phyloP scores from a whole-genome alignment of 305 asterid species.

The Ilex paraguariensis region DNA sequence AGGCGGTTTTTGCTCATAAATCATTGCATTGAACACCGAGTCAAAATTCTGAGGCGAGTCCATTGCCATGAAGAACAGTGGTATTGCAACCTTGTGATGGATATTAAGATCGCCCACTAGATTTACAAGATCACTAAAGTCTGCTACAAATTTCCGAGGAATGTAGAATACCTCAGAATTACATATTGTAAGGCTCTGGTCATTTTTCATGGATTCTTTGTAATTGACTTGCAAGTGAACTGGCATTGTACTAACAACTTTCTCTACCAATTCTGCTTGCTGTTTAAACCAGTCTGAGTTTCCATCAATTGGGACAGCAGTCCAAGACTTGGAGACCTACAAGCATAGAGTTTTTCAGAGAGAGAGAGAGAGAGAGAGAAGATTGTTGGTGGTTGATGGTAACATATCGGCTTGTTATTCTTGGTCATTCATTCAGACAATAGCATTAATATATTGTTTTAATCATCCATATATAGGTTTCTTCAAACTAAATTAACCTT shows the following conservation, averaged over 20 bases:
- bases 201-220: slow-evolving; percentile 50
- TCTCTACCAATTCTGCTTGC: slow-evolving; percentile 76
- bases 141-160: slow-evolving; percentile 66
- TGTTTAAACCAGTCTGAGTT: slow-evolving; percentile 71
- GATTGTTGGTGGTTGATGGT: not conserved
- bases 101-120: slow-evolving; percentile 74
- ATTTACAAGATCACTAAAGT: slow-evolving; percentile 71
- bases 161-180: slow-evolving; percentile 88
- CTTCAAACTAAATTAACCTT: not conserved
- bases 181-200: slow-evolving; percentile 51
- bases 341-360: slow-evolving; percentile 14
- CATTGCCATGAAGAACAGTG: slow-evolving; percentile 88
- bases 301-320: slow-evolving; percentile 44
- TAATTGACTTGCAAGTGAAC: slow-evolving; percentile 91
- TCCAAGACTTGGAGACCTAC: slow-evolving; percentile 88
- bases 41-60: slow-evolving; percentile 79
- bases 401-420: no score
- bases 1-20: slow-evolving; percentile 64
- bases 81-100: slow-evolving; percentile 94
- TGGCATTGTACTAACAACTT: slow-evolving; percentile 82
- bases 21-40: slow-evolving; percentile 59
- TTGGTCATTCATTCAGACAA: no score
- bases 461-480: no score
- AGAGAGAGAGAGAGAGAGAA: slow-evolving; percentile 4
- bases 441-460: no score